Evolutionary conservation across 441 rosid species (phyloP).

Genomic region (Arabidopsis lyrata): DNA sequence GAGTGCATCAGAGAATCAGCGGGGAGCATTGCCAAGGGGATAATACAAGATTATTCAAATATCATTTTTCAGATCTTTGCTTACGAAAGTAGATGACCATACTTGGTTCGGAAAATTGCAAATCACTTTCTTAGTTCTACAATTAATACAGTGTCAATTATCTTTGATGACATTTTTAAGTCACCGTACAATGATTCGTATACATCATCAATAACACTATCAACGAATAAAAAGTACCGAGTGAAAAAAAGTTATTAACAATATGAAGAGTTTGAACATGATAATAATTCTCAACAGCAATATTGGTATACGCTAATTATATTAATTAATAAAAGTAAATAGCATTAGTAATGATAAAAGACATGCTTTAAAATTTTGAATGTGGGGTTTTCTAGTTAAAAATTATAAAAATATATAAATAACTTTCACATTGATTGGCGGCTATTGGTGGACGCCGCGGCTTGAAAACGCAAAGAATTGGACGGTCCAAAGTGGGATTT

Average conservation of each 20-base stretch:
- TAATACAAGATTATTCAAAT: not conserved
- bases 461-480: conserved; percentile 44
- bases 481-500: conserved; percentile 37
- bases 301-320: not conserved
- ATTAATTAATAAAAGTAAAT: not conserved
- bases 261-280: not conserved
- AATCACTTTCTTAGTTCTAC: not conserved
- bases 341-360: not conserved
- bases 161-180: not conserved
- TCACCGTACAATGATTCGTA: conserved; percentile 4
- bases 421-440: conserved; percentile 33
- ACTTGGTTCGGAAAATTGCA: not conserved
- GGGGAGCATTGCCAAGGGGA: no score
- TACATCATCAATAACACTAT: not conserved
- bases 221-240: not conserved
- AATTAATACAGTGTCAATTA: not conserved
- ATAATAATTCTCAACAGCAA: not conserved
- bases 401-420: not conserved
- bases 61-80: not conserved
- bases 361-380: not conserved
- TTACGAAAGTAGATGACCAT: not conserved
- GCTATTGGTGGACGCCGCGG: conserved; percentile 55
- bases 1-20: no score
- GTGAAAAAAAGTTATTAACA: not conserved
- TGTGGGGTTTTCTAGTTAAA: not conserved